phyloP scores from a whole-genome alignment of 768 basidiomycete genomes.

The Termitomyces sp. region DNA sequence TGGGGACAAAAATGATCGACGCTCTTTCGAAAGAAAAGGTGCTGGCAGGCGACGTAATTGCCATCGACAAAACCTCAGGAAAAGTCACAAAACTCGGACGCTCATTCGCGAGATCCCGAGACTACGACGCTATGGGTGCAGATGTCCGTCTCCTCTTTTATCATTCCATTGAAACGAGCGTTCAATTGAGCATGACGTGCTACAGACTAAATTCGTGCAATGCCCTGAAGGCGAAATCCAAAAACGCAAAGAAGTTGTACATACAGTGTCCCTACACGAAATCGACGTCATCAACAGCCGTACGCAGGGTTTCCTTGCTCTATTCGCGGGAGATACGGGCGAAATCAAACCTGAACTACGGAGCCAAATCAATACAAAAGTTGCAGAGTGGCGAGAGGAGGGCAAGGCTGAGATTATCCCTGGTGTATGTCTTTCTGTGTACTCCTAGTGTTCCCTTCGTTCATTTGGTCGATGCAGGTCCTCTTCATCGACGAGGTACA shows the following conservation, averaged over 20 bases:
- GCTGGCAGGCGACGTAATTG: conserved; percentile 87
- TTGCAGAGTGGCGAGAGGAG: conserved; percentile 97
- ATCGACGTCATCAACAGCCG: conserved; percentile 99
- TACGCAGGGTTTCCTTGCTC: conserved; percentile 96
- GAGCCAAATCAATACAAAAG: conserved; percentile 94
- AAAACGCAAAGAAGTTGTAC: conserved; percentile 94
- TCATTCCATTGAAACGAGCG: background rate
- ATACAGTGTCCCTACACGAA: conserved; percentile 96
- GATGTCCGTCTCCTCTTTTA: conserved; percentile 61
- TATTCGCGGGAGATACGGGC: conserved; percentile 94
- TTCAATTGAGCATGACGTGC: background rate
- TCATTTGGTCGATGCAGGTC: conserved; percentile 48
- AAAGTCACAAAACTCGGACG: conserved; percentile 95
- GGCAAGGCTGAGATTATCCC: conserved; percentile 98
- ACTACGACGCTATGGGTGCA: conserved; percentile 99
- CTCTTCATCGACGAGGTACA: conserved; percentile 99
- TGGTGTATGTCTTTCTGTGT: conserved; percentile 52
- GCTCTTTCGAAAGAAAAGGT: conserved; percentile 96
- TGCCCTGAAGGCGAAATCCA: conserved; percentile 98
- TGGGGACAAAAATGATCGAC: conserved; percentile 99
- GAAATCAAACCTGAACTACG: conserved; percentile 98
- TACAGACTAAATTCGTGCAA: conserved; percentile 94
- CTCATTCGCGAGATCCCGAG: conserved; percentile 93
- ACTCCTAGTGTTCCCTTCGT: background rate
- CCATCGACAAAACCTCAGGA: conserved; percentile 96